These are phyloP conservation scores for Leccinellum rugosiceps DNA, from an alignment of 768 basidiomycete genomes.

Conservation along the genomic window DNA sequence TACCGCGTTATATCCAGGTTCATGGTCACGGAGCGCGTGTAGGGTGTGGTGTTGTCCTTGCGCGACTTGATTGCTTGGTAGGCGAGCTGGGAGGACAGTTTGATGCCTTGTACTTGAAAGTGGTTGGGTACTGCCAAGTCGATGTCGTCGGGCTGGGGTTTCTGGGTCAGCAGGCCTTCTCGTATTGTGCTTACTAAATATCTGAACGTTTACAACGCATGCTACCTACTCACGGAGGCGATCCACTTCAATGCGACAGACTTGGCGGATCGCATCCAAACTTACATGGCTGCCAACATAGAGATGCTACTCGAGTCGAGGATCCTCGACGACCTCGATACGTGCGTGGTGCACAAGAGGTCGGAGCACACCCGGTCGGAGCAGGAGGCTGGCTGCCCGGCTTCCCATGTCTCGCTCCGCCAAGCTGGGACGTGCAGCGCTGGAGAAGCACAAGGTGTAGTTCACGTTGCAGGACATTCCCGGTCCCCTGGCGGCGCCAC, in stretches of 20 bases:
- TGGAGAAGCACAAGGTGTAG: constrained; percentile 70
- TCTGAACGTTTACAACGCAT: constrained; percentile 72
- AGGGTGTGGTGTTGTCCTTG: too few relatives aligned
- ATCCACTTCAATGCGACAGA: constrained; percentile 65
- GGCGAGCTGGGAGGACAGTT: too few relatives aligned
- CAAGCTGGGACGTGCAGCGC: constrained; percentile 47
- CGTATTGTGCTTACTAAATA: constrained; percentile 63
- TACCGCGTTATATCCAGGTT: too few relatives aligned
- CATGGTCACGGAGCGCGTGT: too few relatives aligned
- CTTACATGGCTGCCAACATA: constrained; percentile 78
- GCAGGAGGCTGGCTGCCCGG: constrained; percentile 66
- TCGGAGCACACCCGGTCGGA: constrained; percentile 50
- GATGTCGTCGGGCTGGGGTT: too few relatives aligned
- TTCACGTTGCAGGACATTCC: constrained; percentile 68
- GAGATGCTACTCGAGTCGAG: constrained; percentile 82
- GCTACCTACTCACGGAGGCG: constrained; percentile 75
- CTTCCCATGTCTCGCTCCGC: constrained; percentile 63
- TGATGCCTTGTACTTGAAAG: too few relatives aligned
- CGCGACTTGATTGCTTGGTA: too few relatives aligned
- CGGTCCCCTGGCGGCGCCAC: too few relatives aligned
- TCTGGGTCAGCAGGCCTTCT: constrained; percentile 47
- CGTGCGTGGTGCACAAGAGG: constrained; percentile 64
- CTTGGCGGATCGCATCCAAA: constrained; percentile 68
- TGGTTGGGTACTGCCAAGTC: too few relatives aligned
- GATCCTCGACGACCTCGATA: constrained; percentile 74